These are phyloP conservation scores for Pyrrhoderma noxium DNA, from an alignment of 1,284 basidiomycete genomes.

Conservation along the genomic window DNA sequence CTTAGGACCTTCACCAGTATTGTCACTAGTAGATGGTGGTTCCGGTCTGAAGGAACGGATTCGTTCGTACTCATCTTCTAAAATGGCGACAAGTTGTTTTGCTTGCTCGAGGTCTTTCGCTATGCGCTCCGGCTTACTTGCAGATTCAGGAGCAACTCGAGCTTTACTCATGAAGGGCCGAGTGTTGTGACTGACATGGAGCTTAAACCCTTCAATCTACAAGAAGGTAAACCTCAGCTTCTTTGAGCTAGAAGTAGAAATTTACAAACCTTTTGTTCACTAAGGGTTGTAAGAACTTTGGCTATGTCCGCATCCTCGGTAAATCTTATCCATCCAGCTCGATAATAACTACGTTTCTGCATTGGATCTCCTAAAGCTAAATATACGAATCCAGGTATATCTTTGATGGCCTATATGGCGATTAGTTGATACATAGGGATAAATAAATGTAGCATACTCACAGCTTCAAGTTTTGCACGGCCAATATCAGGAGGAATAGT, in stretches of 20 bases:
- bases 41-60: constrained; percentile 42
- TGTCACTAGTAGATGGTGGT: constrained; percentile 22
- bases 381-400: constrained; percentile 66
- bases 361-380: constrained; percentile 86
- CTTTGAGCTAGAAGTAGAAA: constrained; percentile 18
- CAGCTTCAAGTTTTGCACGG: constrained; percentile 80
- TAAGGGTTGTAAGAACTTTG: constrained; percentile 60
- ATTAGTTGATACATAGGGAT: not conserved
- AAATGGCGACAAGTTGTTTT: constrained; percentile 56
- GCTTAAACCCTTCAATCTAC: constrained; percentile 88
- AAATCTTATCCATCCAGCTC: constrained; percentile 88
- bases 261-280: constrained; percentile 71
- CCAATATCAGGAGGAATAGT: constrained; percentile 89
- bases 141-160: constrained; percentile 74
- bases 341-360: constrained; percentile 84
- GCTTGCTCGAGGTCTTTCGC: constrained; percentile 72
- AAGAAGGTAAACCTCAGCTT: not conserved
- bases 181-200: constrained; percentile 80
- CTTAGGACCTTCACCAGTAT: constrained; percentile 22
- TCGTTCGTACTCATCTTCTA: constrained; percentile 62
- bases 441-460: constrained; percentile 38
- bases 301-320: constrained; percentile 76
- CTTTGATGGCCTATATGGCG: constrained; percentile 49
- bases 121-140: constrained; percentile 71
- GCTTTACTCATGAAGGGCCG: constrained; percentile 73